These are phyloP conservation scores for Flaveria floridana DNA, from an alignment of 140 eudicot species.

Conservation along the genomic window DNA sequence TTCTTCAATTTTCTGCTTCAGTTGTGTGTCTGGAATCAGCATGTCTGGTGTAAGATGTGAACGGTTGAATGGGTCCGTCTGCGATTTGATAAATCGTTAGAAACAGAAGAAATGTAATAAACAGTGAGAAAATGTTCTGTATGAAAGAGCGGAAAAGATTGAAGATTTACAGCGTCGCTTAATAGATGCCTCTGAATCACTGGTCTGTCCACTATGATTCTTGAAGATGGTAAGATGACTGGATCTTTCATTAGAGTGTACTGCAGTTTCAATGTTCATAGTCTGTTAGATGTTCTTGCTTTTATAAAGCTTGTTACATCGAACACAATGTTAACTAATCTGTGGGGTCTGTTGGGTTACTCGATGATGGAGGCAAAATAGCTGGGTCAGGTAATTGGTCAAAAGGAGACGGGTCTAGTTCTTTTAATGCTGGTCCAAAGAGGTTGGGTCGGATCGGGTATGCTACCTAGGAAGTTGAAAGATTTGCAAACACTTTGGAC, in stretches of 20 bases:
- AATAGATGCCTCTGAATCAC: conserved; percentile 96
- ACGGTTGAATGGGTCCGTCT: conserved; percentile 97
- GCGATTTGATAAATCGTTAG: conserved; percentile 27
- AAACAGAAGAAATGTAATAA: background rate
- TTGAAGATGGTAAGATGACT: conserved; percentile 88
- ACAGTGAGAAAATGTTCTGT: background rate
- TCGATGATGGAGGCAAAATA: no score
- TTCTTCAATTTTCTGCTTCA: conserved; percentile 77
- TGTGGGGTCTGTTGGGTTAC: background rate
- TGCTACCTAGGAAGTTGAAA: background rate
- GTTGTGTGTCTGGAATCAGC: conserved; percentile 85
- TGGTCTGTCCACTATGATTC: conserved; percentile 80
- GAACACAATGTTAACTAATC: background rate
- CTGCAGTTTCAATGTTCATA: conserved; percentile 51
- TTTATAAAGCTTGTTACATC: background rate
- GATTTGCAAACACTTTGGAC: background rate
- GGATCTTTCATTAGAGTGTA: conserved; percentile 96
- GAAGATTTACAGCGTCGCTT: conserved; percentile 59
- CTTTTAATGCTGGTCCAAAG: background rate
- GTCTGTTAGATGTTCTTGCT: conserved; percentile 3
- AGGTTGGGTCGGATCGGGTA: background rate
- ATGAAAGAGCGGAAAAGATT: conserved; percentile 13
- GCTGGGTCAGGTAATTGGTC: background rate
- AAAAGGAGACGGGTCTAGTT: background rate
- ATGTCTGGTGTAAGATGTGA: conserved; percentile 86